These are phyloP conservation scores for Pseudomassariella vexata DNA, from an alignment of 2,329 filamentous ascomycete genomes.

Conservation along the genomic window DNA sequence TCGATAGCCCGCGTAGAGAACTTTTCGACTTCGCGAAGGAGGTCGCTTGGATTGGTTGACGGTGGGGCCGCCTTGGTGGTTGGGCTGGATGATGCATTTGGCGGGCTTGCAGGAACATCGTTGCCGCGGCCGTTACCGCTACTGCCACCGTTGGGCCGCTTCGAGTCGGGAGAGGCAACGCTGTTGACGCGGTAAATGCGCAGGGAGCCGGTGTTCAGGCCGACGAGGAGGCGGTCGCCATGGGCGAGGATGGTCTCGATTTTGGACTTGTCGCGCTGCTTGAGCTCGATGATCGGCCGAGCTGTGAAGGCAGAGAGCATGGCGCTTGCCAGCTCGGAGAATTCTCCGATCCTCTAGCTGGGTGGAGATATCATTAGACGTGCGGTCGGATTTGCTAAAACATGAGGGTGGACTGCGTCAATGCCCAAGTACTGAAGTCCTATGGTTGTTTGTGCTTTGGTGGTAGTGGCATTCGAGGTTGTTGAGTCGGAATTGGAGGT, in stretches of 20 bases:
- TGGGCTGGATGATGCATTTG: conserved; percentile 20
- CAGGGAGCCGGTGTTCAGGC: conserved; percentile 81
- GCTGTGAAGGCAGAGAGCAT: conserved; percentile 99
- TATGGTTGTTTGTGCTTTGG: no score
- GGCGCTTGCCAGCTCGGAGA: conserved; percentile 25
- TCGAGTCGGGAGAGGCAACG: conserved; percentile 24
- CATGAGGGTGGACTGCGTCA: no score
- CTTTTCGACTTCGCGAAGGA: conserved; percentile 87
- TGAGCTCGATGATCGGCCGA: conserved; percentile 94
- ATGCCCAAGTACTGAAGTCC: no score
- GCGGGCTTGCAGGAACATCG: conserved; percentile 22
- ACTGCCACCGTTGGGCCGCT: conserved; percentile 32
- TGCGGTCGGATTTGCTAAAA: no score
- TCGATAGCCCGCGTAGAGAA: conserved; percentile 88
- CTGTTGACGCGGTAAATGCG: conserved; percentile 91
- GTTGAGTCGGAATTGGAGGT: no score
- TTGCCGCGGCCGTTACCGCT: conserved; percentile 22
- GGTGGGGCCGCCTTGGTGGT: conserved; percentile 19
- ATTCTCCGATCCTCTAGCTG: no score
- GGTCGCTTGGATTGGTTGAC: conserved; percentile 62
- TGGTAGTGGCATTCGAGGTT: no score
- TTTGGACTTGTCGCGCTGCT: conserved; percentile 89
- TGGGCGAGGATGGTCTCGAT: conserved; percentile 94
- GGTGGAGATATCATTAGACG: no score
- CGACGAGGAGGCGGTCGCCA: conserved; percentile 87